Base-by-base conservation (phyloP, 768 basidiomycete species). In the Xerocomus potaroensis region DNA sequence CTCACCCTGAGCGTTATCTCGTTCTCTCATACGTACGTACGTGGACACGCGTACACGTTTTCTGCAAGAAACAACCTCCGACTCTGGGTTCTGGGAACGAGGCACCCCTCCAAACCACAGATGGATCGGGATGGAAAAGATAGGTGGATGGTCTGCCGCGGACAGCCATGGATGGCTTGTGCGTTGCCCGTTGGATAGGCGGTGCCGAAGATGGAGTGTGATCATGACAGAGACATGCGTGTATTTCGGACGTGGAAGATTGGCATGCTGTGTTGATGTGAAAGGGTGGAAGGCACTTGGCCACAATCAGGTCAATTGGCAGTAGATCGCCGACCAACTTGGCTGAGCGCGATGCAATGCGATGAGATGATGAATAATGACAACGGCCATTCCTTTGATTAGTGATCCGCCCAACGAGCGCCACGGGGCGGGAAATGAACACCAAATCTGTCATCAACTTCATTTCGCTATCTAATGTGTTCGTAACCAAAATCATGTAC, bases 401-500 rank as follows among this genome's bases (percentile, higher is more conserved):
- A 16, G 38, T 56, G 50, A 60, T 53, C 58, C 58, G 39, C 41
- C 24, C 31, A 16, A 9, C 2, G 29, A 22, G 26, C 1, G 30
- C 5, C 18, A 16, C 9, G 19, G 15, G 14, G 46, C 59, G 48
- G 56, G 38, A 56, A 47, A 34, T 34, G 47, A 56, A 32, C n/a
- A 22, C n/a, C n/a, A n/a, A n/a, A n/a, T n/a, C n/a, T n/a, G 54
- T 23, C 53, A 54, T 64, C 53, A 48, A 39, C 37, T 27, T 52
- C 65, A 65, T 62, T 62, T 34, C 4, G 55, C 47, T 56, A 51
- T 29, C n/a, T n/a, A n/a, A 32, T 4, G 44, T 23, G 36, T 43
- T 52, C 60, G 62, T 64, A 62, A 57, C 34, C 35, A 59, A 57
- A 38, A 21, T 49, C 60, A 41, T 60, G 47, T 51, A 54, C 38